Evolutionary conservation across 495 filamentous ascomycete species (phyloP).

Genomic region (Echria macrotheca): DNA sequence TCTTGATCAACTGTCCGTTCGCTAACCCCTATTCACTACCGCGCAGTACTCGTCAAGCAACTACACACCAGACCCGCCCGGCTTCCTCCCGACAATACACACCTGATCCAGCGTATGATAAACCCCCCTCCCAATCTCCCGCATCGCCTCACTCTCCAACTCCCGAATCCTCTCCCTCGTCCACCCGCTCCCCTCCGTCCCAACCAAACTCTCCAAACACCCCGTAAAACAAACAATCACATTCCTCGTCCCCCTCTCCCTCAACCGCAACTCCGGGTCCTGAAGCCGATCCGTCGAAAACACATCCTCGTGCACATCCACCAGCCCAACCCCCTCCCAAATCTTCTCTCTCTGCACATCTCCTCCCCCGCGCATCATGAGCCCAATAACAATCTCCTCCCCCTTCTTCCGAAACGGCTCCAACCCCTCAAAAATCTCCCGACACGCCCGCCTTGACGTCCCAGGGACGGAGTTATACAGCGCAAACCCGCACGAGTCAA

Average conservation of each 20-base stretch:
- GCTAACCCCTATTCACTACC: too few relatives aligned
- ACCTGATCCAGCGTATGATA: conserved; percentile 20
- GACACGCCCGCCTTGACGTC: conserved; percentile 11
- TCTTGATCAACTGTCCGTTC: too few relatives aligned
- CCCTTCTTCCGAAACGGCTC: conserved; percentile 2
- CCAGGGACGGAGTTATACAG: conserved; percentile 12
- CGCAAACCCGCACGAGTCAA: conserved; percentile 20
- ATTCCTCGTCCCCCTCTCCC: conserved; percentile 15
- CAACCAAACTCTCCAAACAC: conserved; percentile 15
- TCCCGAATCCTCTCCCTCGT: conserved; percentile 10
- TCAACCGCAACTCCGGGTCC: conserved; percentile 5
- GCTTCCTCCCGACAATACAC: conserved; percentile 13
- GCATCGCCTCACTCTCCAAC: conserved; percentile 10
- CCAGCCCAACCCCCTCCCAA: conserved; percentile 4
- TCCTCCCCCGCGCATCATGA: conserved; percentile 12
- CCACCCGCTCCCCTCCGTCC: conserved; percentile 13
- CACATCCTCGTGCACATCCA: conserved; percentile 17
- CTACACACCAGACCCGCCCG: background rate
- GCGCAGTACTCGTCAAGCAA: too few relatives aligned
- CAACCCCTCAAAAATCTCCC: conserved; percentile 15
- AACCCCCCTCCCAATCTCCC: conserved; percentile 11
- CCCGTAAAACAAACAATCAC: conserved; percentile 14
- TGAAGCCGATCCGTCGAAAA: conserved; percentile 17
- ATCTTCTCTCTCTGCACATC: conserved; percentile 4
- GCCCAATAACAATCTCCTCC: conserved; percentile 8